A percentile compares a stretch with the other conserved stretches of the same genome.
Evolutionary conservation across 169 alveolate species (phyloP).

Genomic region (Eimeria necatrix): DNA sequence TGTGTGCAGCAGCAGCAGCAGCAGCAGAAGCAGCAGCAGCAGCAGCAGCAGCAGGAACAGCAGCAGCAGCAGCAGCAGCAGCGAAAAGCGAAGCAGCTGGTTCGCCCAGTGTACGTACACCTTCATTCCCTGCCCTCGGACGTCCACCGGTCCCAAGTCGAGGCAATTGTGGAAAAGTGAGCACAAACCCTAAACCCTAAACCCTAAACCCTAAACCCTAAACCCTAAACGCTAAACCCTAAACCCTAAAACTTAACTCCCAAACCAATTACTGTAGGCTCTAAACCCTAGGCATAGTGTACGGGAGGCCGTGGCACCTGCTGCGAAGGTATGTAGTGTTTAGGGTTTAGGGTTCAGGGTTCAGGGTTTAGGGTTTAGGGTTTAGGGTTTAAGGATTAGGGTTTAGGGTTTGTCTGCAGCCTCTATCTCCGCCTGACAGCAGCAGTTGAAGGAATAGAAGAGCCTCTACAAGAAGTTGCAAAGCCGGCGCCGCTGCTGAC

Average conservation of each 20-base stretch:
- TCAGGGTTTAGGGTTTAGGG: not conserved
- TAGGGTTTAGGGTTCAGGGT: not conserved
- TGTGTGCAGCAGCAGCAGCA: not conserved
- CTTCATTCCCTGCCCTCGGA: constrained; percentile 17
- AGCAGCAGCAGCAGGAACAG: constrained; percentile 9
- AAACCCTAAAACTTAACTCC: too few relatives aligned
- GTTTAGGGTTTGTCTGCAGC: constrained; percentile 36
- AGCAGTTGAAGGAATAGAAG: constrained; percentile 8
- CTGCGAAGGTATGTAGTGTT: not conserved
- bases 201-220: not conserved
- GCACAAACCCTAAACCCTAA: not conserved
- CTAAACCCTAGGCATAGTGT: too few relatives aligned
- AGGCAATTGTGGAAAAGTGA: constrained; percentile 38
- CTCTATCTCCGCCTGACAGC: constrained; percentile 10
- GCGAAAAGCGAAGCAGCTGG: not conserved
- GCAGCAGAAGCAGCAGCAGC: constrained; percentile 15
- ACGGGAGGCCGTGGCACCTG: too few relatives aligned
- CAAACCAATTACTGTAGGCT: too few relatives aligned
- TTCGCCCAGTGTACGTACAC: constrained; percentile 59
- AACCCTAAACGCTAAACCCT: not conserved
- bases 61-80: constrained; percentile 48
- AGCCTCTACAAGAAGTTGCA: not conserved
- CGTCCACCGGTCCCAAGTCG: constrained; percentile 10
- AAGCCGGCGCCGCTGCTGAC: constrained; percentile 23
- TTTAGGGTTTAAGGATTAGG: constrained; percentile 14